Evolutionary conservation across 768 basidiomycete species (phyloP).

Genomic region (Podaxis sp.): DNA sequence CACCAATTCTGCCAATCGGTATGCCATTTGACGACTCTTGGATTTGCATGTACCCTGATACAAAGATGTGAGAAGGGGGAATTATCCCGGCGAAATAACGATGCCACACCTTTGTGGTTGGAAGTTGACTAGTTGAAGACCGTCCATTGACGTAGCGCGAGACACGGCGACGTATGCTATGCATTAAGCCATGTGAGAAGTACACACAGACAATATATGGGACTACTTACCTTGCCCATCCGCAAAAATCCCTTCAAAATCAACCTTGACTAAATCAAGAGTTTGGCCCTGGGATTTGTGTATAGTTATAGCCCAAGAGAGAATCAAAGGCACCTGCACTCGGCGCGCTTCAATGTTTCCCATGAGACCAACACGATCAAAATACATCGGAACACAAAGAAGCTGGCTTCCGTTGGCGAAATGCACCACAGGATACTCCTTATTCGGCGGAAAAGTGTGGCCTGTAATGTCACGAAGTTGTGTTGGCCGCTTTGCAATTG

Average conservation of each 20-base stretch:
- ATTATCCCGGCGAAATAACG: background rate
- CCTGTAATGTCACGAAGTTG: background rate
- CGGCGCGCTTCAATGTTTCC: slow-evolving; percentile 60
- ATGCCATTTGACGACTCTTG: slow-evolving; percentile 17
- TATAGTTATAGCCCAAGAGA: slow-evolving; percentile 84
- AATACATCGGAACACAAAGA: slow-evolving; percentile 54
- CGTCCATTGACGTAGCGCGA: slow-evolving; percentile 62
- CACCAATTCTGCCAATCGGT: slow-evolving; percentile 2
- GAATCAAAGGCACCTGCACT: slow-evolving; percentile 51
- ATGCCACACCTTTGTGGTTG: slow-evolving; percentile 49
- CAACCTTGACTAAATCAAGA: slow-evolving; percentile 74
- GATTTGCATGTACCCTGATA: slow-evolving; percentile 13
- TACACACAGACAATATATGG: background rate
- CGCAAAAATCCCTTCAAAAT: slow-evolving; percentile 73
- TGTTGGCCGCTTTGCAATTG: background rate
- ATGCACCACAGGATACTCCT: slow-evolving; percentile 57
- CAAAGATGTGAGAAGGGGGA: background rate
- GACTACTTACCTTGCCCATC: slow-evolving; percentile 62
- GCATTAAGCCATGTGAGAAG: background rate
- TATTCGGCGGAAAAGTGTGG: background rate
- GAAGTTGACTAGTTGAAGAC: slow-evolving; percentile 64
- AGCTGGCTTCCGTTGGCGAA: slow-evolving; percentile 51
- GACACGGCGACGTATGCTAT: slow-evolving; percentile 71
- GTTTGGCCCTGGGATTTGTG: slow-evolving; percentile 93
- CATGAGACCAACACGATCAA: slow-evolving; percentile 53